These are phyloP conservation scores for Clitoria ternatea DNA, from an alignment of 306 rosid species.

Conservation along the genomic window DNA sequence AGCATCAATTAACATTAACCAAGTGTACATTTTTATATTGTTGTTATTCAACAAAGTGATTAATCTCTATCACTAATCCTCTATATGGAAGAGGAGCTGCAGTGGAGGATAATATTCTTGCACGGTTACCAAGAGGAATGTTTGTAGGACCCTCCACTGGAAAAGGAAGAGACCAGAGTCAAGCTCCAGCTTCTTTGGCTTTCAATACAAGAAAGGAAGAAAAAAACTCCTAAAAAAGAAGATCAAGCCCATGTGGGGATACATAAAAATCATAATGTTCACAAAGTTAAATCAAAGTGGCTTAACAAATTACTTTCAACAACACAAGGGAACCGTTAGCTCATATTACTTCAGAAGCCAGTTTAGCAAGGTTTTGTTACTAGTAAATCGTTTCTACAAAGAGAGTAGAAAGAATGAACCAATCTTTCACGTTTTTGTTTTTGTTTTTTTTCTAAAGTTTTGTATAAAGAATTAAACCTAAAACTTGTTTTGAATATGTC, in stretches of 20 bases:
- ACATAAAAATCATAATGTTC: constrained; percentile 21
- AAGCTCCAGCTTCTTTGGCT: constrained; percentile 38
- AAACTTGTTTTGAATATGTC: no score
- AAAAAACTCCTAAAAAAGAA: no score
- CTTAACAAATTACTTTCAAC: constrained; percentile 6
- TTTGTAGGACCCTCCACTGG: constrained; percentile 55
- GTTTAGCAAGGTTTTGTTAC: neutral
- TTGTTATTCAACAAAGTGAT: neutral
- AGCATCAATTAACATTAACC: neutral
- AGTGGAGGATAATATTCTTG: constrained; percentile 44
- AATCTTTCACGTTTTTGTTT: no score
- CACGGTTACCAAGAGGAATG: constrained; percentile 65
- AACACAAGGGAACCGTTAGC: neutral
- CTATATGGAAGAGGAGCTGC: constrained; percentile 23
- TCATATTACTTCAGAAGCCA: neutral
- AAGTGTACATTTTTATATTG: neutral
- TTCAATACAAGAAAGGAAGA: constrained; percentile 31
- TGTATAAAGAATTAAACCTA: no score
- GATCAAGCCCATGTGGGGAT: constrained; percentile 28
- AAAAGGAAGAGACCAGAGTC: constrained; percentile 25
- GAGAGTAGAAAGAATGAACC: no score
- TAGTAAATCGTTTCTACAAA: no score
- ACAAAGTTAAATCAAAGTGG: constrained; percentile 24
- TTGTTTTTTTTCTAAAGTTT: no score
- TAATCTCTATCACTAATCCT: neutral